phyloP scores from a whole-genome alignment of 371 early-diverging fungal species.

The Mucor racemosus region DNA sequence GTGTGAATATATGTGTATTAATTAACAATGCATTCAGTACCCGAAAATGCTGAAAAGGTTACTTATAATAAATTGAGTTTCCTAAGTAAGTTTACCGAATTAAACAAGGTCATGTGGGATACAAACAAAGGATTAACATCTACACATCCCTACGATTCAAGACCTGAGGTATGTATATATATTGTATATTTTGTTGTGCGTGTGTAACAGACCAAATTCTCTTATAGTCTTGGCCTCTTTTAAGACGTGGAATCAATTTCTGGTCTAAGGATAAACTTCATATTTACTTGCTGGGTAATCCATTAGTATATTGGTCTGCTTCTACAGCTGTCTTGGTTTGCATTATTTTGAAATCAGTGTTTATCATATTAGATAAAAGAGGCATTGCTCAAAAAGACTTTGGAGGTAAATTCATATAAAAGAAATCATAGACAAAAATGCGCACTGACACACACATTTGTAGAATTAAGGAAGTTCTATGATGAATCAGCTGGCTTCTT shows the following conservation, averaged over 20 bases:
- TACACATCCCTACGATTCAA: constrained; percentile 94
- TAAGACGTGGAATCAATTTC: constrained; percentile 92
- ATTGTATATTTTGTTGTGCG: not conserved
- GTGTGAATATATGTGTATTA: not conserved
- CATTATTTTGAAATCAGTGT: constrained; percentile 58
- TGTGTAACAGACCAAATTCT: not conserved
- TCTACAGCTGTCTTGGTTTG: constrained; percentile 69
- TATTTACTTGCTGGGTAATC: constrained; percentile 97
- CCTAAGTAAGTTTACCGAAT: constrained; percentile 82
- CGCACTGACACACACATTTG: constrained; percentile 40
- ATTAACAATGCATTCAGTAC: constrained; percentile 32
- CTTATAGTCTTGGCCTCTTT: constrained; percentile 81
- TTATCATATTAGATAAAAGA: constrained; percentile 76
- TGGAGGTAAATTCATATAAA: constrained; percentile 36
- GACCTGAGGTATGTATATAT: constrained; percentile 58
- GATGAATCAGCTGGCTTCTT: constrained; percentile 84
- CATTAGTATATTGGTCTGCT: constrained; percentile 90
- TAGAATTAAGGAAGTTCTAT: constrained; percentile 58
- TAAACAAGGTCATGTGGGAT: constrained; percentile 88
- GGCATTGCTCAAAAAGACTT: constrained; percentile 67
- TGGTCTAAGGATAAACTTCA: constrained; percentile 83
- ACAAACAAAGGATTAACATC: constrained; percentile 89
- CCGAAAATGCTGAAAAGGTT: constrained; percentile 52
- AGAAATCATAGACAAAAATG: not conserved
- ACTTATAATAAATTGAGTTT: constrained; percentile 71